These are phyloP conservation scores for Raddia distichophylla DNA, from an alignment of 176 grass and related monocot genomes.

Conservation along the genomic window DNA sequence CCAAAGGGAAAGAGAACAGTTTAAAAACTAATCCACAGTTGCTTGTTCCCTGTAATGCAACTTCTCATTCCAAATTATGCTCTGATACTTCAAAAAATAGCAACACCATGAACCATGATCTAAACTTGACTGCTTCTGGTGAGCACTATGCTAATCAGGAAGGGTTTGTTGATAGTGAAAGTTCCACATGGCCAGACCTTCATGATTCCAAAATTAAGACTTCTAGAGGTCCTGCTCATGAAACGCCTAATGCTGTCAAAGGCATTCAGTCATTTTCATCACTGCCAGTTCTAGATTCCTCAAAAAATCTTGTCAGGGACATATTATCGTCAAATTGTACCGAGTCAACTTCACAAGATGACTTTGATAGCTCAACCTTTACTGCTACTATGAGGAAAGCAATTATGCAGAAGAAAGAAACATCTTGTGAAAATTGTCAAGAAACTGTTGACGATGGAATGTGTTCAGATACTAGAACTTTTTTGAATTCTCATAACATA, in stretches of 20 bases:
- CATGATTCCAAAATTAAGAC: conserved; percentile 33
- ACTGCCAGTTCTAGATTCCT: conserved; percentile 22
- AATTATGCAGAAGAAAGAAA: conserved; percentile 29
- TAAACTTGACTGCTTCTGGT: conserved; percentile 39
- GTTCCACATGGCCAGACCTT: neutral
- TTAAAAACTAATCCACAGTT: conserved; percentile 32
- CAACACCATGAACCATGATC: conserved; percentile 31
- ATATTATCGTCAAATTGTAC: conserved; percentile 31
- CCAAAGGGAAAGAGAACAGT: conserved; percentile 41
- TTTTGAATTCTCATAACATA: conserved; percentile 65
- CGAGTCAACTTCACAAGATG: conserved; percentile 41
- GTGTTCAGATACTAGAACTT: conserved; percentile 34
- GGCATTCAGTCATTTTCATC: conserved; percentile 22
- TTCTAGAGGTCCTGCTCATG: conserved; percentile 28
- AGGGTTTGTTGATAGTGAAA: conserved; percentile 31
- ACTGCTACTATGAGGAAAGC: conserved; percentile 11
- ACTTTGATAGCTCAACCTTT: conserved; percentile 25
- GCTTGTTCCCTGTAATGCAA: conserved; percentile 11
- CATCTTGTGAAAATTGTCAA: neutral
- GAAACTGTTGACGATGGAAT: conserved; percentile 35
- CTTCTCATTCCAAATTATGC: conserved; percentile 24
- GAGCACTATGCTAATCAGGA: conserved; percentile 44
- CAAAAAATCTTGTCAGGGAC: conserved; percentile 7
- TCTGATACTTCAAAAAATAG: conserved; percentile 42
- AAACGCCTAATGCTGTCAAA: neutral